phyloP scores from a whole-genome alignment of 768 basidiomycete genomes.

The Tulasnella sp. region DNA sequence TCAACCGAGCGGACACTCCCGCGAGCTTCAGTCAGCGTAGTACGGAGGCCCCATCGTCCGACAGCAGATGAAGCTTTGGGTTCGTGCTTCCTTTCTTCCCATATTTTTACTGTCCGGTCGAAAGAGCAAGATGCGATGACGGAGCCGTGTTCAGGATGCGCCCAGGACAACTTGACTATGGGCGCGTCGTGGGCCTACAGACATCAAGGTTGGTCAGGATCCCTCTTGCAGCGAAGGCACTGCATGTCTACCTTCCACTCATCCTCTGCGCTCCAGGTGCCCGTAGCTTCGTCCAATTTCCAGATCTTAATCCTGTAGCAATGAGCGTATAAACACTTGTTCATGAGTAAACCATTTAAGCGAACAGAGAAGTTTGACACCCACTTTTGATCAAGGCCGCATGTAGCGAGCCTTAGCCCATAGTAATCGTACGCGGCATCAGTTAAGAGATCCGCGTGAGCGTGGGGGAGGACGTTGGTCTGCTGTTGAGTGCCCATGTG shows the following conservation, averaged over 20 bases:
- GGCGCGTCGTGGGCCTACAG: conserved; percentile 90
- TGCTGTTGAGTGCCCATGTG: conserved; percentile 22
- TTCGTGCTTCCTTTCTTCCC: conserved; percentile 50
- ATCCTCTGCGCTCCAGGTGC: conserved; percentile 72
- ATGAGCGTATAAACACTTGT: conserved; percentile 25
- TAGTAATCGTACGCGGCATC: conserved; percentile 91
- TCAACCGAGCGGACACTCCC: conserved; percentile 83
- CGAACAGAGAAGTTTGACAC: conserved; percentile 34
- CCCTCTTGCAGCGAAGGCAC: not conserved
- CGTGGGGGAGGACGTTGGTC: conserved; percentile 36
- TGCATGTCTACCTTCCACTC: conserved; percentile 76
- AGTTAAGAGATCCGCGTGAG: conserved; percentile 75
- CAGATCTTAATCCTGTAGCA: conserved; percentile 74
- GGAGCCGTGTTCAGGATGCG: conserved; percentile 87
- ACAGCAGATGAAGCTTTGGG: conserved; percentile 35
- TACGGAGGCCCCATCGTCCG: conserved; percentile 65
- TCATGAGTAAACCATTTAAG: conserved; percentile 15
- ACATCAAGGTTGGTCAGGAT: conserved; percentile 8
- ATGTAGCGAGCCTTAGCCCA: conserved; percentile 74
- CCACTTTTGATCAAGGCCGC: conserved; percentile 72
- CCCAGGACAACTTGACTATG: conserved; percentile 78
- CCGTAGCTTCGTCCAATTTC: conserved; percentile 66
- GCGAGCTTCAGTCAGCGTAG: conserved; percentile 73
- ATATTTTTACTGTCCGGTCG: conserved; percentile 88
- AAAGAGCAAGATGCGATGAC: conserved; percentile 84